phyloP scores from a whole-genome alignment of 352 stramenopile species.

The Phytophthora pistaciae region DNA sequence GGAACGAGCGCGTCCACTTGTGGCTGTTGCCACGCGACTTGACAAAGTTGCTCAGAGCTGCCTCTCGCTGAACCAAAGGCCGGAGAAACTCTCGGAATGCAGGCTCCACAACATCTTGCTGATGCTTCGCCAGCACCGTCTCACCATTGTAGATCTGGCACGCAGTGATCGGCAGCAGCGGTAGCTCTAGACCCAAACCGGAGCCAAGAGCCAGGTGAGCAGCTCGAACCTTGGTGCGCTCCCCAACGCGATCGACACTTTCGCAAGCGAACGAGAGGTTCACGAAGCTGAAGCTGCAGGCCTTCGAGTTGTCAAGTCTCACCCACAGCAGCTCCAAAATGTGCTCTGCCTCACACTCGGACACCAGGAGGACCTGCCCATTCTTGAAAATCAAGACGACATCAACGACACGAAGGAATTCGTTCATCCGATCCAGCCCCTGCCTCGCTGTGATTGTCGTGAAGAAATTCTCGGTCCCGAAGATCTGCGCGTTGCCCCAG shows the following conservation, averaged over 20 bases:
- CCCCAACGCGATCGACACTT: slow-evolving; percentile 15
- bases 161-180: slow-evolving; percentile 9
- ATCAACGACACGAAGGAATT: slow-evolving; percentile 47
- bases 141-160: slow-evolving; percentile 52
- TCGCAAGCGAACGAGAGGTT: slow-evolving; percentile 38
- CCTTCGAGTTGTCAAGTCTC: neutral
- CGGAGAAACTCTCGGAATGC: slow-evolving; percentile 29
- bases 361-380: slow-evolving; percentile 35
- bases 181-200: slow-evolving; percentile 2
- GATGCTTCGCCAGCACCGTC: slow-evolving; percentile 31
- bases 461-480: slow-evolving; percentile 63
- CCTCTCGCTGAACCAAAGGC: slow-evolving; percentile 24
- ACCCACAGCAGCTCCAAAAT: slow-evolving; percentile 46
- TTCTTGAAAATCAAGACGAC: slow-evolving; percentile 53
- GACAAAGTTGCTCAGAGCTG: slow-evolving; percentile 40
- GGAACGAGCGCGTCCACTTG: slow-evolving; percentile 48
- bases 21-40: slow-evolving; percentile 35
- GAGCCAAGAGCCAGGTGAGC: slow-evolving; percentile 13
- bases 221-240: slow-evolving; percentile 3
- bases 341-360: slow-evolving; percentile 21
- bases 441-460: slow-evolving; percentile 11
- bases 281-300: slow-evolving; percentile 33
- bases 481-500: slow-evolving; percentile 40
- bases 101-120: slow-evolving; percentile 18
- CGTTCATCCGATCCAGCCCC: slow-evolving; percentile 11